These are phyloP conservation scores for Alternaria arbusti DNA, from an alignment of 2,329 filamentous ascomycete genomes.

Conservation along the genomic window DNA sequence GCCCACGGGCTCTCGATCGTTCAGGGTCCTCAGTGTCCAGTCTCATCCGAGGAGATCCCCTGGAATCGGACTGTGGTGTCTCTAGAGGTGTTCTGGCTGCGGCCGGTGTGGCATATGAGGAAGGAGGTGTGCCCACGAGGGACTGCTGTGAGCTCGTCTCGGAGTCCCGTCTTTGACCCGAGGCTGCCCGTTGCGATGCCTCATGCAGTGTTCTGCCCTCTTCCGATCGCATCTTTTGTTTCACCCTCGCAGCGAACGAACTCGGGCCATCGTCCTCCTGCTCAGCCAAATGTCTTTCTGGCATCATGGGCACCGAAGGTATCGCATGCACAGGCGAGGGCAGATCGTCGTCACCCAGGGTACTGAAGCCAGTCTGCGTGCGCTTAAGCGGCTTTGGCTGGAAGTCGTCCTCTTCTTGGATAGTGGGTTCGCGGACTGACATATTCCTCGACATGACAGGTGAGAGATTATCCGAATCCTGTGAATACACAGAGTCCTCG, in stretches of 20 bases:
- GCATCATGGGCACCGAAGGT: slow-evolving; percentile 37
- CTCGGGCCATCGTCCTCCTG: slow-evolving; percentile 42
- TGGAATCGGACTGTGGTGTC: slow-evolving; percentile 13
- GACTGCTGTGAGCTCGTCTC: slow-evolving; percentile 36
- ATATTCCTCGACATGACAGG: slow-evolving; percentile 29
- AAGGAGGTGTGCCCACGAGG: slow-evolving; percentile 35
- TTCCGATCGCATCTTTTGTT: slow-evolving; percentile 60
- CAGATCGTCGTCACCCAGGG: slow-evolving; percentile 25
- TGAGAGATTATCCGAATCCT: slow-evolving; percentile 39
- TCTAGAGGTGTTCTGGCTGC: slow-evolving; percentile 30
- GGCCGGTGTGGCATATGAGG: slow-evolving; percentile 23
- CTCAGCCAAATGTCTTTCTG: slow-evolving; percentile 24
- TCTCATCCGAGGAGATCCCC: slow-evolving; percentile 20
- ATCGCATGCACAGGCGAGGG: slow-evolving; percentile 55
- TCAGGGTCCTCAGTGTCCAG: slow-evolving; percentile 37
- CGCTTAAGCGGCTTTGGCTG: slow-evolving; percentile 62
- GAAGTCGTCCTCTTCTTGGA: slow-evolving; percentile 56
- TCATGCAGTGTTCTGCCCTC: slow-evolving; percentile 59
- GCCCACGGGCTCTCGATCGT: slow-evolving; percentile 37
- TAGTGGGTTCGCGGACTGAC: slow-evolving; percentile 36
- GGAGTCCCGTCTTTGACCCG: slow-evolving; percentile 34
- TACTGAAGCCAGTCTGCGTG: slow-evolving; percentile 62
- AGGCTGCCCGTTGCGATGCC: slow-evolving; percentile 38
- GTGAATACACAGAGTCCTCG: slow-evolving; percentile 41
- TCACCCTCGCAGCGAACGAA: slow-evolving; percentile 55